These are phyloP conservation scores for Podospora comata DNA, from an alignment of 495 filamentous ascomycete genomes.

Conservation along the genomic window DNA sequence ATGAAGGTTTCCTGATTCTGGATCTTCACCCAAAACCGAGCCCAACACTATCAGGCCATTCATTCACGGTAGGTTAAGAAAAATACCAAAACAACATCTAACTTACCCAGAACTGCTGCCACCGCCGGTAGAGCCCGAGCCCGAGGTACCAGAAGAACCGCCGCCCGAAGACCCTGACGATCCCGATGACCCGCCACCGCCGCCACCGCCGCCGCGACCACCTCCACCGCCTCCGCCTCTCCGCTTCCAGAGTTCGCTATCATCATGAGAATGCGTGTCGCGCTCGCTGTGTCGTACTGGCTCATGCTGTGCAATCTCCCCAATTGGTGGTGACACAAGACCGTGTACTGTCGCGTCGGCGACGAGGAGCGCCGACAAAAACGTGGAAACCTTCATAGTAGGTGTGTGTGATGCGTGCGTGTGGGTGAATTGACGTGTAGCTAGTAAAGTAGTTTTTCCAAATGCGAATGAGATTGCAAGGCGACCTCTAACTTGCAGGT, in stretches of 20 bases:
- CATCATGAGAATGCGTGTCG: conserved; percentile 16
- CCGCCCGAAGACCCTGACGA: conserved; percentile 2
- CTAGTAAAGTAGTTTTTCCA: not conserved
- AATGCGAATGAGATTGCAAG: not conserved
- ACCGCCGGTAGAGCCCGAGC: not conserved
- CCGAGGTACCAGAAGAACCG: too few relatives aligned
- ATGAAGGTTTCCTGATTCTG: not conserved
- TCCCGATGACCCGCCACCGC: conserved; percentile 21
- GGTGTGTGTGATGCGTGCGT: not conserved
- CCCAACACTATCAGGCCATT: not conserved
- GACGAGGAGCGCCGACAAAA: conserved; percentile 13
- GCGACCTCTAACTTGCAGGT: not conserved
- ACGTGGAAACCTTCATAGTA: conserved; percentile 12
- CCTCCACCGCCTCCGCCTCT: conserved; percentile 54
- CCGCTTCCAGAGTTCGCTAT: conserved; percentile 52
- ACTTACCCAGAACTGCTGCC: conserved; percentile 1
- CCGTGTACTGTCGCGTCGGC: conserved; percentile 19
- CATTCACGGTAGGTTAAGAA: conserved; percentile 13
- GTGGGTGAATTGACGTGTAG: not conserved
- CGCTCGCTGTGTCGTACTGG: conserved; percentile 25
- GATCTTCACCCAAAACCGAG: not conserved
- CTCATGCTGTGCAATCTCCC: conserved; percentile 27
- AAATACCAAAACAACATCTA: conserved; percentile 8
- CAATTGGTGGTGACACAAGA: conserved; percentile 16
- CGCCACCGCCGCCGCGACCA: conserved; percentile 42